Evolutionary conservation across 257 asterid genomes (phyloP), one percentile per base, ranked within the genome.

Genomic region (Nemophila menziesii): DNA sequence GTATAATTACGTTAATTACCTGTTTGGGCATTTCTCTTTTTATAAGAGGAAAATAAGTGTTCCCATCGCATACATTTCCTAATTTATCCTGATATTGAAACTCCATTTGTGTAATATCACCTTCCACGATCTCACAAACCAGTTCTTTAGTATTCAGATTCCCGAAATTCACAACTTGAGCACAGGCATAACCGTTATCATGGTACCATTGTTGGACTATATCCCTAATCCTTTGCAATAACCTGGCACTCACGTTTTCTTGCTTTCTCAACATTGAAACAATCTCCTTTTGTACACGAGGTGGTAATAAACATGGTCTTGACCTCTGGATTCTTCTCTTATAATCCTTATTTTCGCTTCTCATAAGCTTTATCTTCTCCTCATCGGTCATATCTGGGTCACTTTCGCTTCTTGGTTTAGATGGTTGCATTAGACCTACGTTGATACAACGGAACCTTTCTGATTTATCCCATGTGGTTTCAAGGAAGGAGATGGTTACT

Each of bases 71-170:
- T 12, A 72, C 64, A 72, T 90, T 90, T 33, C 99, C 96, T 57
- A 90, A 78, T 71, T 90, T 90, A 71, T 90, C 99, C 70, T 81
- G 94, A 68, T 80, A 90, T 65, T 90, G 96, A 48, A 90, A 57
- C 45, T 72, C 79, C 46, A 85, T 14, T 61, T 90, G 92, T 7
- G 98, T 90, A 48, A 90, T 77, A 71, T 90, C 98, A 4, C 98
- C 99, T 74, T 90, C 99, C 64, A 85, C 94, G 45, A 90, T 96
- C 74, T 90, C 99, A 64, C 99, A 90, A 22, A 90, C 96, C 38
- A 90, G 93, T 64, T 90, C 96, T 24, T 60, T 77, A 0, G 99
- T 90, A 62, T 85, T 79, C 78, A 90, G 71, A 65, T 90, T 90
- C 54, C 99, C 99, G 8, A 90, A 90, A 51, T 90, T 90, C 48